Conservation (phyloP, 139 green algal genomes). For the Picochlorum sp. region DNA sequence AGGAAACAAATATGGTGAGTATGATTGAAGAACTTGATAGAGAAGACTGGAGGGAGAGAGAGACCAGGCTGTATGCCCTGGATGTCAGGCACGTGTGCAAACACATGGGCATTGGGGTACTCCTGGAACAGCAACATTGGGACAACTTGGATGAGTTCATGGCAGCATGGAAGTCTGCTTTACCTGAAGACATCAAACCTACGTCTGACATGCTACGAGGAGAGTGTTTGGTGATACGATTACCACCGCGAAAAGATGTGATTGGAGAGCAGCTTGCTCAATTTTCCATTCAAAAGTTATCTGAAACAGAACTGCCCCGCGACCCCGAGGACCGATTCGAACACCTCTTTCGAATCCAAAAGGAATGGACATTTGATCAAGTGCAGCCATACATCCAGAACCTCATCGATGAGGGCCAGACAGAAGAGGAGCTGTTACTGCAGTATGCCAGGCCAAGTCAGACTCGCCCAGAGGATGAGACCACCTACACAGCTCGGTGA, state of each 20-base stretch:
- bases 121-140: conserved; percentile 14
- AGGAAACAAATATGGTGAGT: neutral
- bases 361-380: conserved; percentile 38
- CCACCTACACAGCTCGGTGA: conserved; percentile 29
- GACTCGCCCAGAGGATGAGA: conserved; percentile 26
- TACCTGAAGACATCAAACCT: conserved; percentile 27
- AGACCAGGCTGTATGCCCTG: conserved; percentile 1
- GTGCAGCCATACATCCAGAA: conserved; percentile 46
- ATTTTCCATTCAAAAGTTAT: conserved; percentile 15
- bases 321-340: conserved; percentile 45
- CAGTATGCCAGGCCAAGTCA: conserved; percentile 48
- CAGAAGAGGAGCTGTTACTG: conserved; percentile 50
- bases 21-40: neutral
- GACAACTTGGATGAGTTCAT: conserved; percentile 14
- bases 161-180: conserved; percentile 9
- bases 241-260: conserved; percentile 1
- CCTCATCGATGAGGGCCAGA: conserved; percentile 47
- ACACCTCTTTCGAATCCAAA: conserved; percentile 40
- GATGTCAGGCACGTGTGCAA: conserved; percentile 17
- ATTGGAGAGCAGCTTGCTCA: neutral
- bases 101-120: conserved; percentile 17
- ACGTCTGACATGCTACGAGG: conserved; percentile 29
- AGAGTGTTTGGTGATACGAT: conserved; percentile 31
- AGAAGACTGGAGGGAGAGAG: neutral
- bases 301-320: conserved; percentile 29